phyloP scores from a whole-genome alignment of 169 alveolate genomes.

The Plasmodium reichenowi region DNA sequence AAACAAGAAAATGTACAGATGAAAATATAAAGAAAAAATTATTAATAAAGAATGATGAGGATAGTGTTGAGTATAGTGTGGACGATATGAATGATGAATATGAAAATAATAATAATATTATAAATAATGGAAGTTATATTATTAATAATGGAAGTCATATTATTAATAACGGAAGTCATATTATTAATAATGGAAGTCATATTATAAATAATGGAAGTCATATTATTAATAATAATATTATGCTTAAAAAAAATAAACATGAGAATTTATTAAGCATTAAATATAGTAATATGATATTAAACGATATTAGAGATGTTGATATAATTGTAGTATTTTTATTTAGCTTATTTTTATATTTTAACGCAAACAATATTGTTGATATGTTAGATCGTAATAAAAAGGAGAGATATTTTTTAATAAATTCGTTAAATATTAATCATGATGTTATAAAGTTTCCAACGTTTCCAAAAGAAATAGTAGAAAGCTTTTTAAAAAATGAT shows the following conservation, averaged over 20 bases:
- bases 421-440: slow-evolving; percentile 63
- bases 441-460: slow-evolving; percentile 75
- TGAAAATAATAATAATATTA: too few species aligned
- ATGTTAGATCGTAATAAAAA: slow-evolving; percentile 60
- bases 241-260: slow-evolving; percentile 24
- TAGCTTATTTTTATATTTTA: slow-evolving; percentile 70
- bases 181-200: too few species aligned
- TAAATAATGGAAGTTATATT: too few species aligned
- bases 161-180: too few species aligned
- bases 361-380: slow-evolving; percentile 74
- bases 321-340: slow-evolving; percentile 56
- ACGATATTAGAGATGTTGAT: slow-evolving; percentile 66
- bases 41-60: too few species aligned
- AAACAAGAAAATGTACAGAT: too few species aligned
- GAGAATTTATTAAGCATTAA: slow-evolving; percentile 50
- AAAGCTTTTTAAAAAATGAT: slow-evolving; percentile 73
- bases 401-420: slow-evolving; percentile 39
- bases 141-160: too few species aligned
- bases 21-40: too few species aligned
- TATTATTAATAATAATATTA: slow-evolving; percentile 13
- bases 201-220: too few species aligned
- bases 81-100: too few species aligned
- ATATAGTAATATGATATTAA: slow-evolving; percentile 66
- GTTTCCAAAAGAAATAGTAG: slow-evolving; percentile 69
- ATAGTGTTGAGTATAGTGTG: too few species aligned